Percentiles rank a stretch among this genome's conserved stretches.
Evolutionary conservation across 1,284 basidiomycete genomes (phyloP).

Genomic region (Sporisorium exsertum): DNA sequence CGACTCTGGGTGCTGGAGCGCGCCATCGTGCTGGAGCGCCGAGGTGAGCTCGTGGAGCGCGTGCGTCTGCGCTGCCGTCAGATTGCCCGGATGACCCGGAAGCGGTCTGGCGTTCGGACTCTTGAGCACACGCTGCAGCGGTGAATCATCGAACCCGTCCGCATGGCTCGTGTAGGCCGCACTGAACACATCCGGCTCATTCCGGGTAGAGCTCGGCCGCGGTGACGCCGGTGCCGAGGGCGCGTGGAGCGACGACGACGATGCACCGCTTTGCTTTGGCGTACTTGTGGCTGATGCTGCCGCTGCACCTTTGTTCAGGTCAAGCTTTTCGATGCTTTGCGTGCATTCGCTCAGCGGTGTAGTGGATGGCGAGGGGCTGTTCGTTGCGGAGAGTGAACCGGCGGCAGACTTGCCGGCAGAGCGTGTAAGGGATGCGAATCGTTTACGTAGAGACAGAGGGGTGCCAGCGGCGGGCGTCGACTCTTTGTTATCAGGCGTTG

Average conservation of each 20-base stretch:
- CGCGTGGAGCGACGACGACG: background rate
- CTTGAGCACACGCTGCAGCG: slow-evolving; percentile 23
- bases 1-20: slow-evolving; percentile 25
- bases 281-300: slow-evolving; percentile 1
- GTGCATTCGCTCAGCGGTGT: slow-evolving; percentile 15
- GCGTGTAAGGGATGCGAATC: slow-evolving; percentile 41
- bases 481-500: slow-evolving; percentile 21
- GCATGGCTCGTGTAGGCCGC: slow-evolving; percentile 1
- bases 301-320: slow-evolving; percentile 18
- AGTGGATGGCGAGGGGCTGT: slow-evolving; percentile 10
- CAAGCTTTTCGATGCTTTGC: slow-evolving; percentile 22
- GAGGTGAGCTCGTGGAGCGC: slow-evolving; percentile 46
- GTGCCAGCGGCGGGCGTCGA: slow-evolving; percentile 8
- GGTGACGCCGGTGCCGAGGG: slow-evolving; percentile 21
- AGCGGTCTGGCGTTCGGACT: slow-evolving; percentile 32
- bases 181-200: slow-evolving; percentile 17
- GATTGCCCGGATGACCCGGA: slow-evolving; percentile 63
- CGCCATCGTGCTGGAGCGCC: slow-evolving; percentile 36
- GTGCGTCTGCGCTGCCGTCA: slow-evolving; percentile 47
- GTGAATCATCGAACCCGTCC: slow-evolving; percentile 29
- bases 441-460: slow-evolving; percentile 21
- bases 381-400: slow-evolving; percentile 10
- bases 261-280: background rate
- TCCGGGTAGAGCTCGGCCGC: slow-evolving; percentile 4
- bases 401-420: slow-evolving; percentile 29